Base-by-base conservation (phyloP, 208 protist genomes). In the Histomonas meleagridis region DNA sequence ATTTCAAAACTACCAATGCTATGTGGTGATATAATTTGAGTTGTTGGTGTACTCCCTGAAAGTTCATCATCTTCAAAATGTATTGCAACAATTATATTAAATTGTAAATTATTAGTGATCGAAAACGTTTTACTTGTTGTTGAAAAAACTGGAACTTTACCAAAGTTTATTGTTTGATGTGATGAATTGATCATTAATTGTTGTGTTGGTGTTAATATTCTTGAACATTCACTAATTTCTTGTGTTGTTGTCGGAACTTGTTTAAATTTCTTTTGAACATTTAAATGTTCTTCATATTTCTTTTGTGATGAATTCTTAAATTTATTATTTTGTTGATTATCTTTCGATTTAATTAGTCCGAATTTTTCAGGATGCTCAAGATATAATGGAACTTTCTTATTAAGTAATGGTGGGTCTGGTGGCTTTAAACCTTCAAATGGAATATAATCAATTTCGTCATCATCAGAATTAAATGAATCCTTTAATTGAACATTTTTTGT, bases 211-310 rank as follows among this genome's bases (percentile, higher is more conserved):
- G 76, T 86, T 38, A 86, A 49, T 1, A 46, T 12, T 7, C 76
- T 32, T 0, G 46, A 9, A 38, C 76, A 86, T 26, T 86, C 76
- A 49, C 55, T 86, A 38, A 86, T 86, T 86, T 86, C 76, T 32
- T 43, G 40, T 55, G 76, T 40, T 38, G 76, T 86, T 86, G 76
- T 55, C 16, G 76, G 76, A 9, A 55, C 55, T 12, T 40, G 26
- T 55, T 86, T 86, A 46, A 55, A 86, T 38, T 86, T 86, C 76
- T 86, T 86, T n/a, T 86, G 51, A 10, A 86, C 46, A 7, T 51
- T 51, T 16, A 55, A 18, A 38, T 86, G 46, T 14, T 57, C 23
- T 16, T 55, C 16, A 9, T 57, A 26, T 86, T 86, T 86, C 46
- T 86, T 86, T n/a, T 16, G 40, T 38, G 40, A 51, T 2, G n/a